These are phyloP conservation scores for Globisporangium emineosum DNA, from an alignment of 352 stramenopile species.

Conservation along the genomic window DNA sequence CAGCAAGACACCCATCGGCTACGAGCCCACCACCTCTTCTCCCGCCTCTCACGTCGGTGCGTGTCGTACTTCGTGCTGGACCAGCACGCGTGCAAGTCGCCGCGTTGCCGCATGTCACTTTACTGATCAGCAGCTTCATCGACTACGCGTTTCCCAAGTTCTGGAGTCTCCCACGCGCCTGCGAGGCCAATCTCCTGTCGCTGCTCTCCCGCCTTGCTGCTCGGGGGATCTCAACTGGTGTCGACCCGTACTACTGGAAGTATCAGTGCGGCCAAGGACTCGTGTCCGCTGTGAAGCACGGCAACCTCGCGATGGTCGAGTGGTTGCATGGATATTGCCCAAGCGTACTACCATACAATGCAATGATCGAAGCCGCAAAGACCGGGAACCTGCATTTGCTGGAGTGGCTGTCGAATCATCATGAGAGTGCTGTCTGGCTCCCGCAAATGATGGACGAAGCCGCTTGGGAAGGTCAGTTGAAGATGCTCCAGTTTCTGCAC, in stretches of 20 bases:
- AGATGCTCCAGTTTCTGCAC: constrained; percentile 7
- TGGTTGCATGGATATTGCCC: not conserved
- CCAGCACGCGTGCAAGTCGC: not conserved
- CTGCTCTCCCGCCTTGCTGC: not conserved
- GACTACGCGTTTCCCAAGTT: not conserved
- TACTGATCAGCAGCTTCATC: not conserved
- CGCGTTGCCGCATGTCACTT: not conserved
- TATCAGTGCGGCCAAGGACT: not conserved
- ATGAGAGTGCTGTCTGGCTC: not conserved
- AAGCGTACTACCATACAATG: not conserved
- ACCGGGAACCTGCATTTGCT: too few relatives aligned
- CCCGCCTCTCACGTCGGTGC: constrained; percentile 2
- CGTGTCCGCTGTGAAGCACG: not conserved
- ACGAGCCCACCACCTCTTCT: not conserved
- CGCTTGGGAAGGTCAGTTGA: not conserved
- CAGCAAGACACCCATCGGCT: too few relatives aligned
- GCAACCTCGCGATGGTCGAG: not conserved
- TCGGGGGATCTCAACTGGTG: not conserved
- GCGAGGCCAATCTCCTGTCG: not conserved
- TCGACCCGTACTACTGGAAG: not conserved
- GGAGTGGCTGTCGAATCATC: too few relatives aligned
- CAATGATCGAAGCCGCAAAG: too few relatives aligned
- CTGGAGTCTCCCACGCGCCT: not conserved
- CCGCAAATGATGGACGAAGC: not conserved
- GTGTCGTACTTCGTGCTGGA: not conserved